Percentiles rank a stretch among this genome's conserved stretches.
Evolutionary conservation across 2,329 filamentous ascomycete genomes (phyloP).

Genomic region (Karstenula rhodostoma): DNA sequence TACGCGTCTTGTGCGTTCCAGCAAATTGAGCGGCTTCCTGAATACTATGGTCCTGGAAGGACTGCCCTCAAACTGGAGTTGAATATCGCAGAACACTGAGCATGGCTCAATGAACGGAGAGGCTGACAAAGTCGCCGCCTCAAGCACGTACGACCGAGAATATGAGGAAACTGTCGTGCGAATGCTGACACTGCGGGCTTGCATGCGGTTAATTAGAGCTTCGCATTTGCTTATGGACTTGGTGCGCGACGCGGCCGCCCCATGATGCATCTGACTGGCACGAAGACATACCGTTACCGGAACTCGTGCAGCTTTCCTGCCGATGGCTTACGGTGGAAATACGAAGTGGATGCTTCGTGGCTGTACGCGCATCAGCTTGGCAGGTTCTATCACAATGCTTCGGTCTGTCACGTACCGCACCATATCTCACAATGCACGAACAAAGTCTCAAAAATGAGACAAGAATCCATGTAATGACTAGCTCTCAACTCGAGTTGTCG

Average conservation of each 20-base stretch:
- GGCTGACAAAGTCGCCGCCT: not conserved
- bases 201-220: not conserved
- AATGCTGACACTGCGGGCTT: not conserved
- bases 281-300: not conserved
- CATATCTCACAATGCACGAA: not conserved
- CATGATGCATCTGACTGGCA: not conserved
- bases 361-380: not conserved
- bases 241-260: not conserved
- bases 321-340: not conserved
- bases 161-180: not conserved
- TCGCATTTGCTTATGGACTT: conserved; percentile 2
- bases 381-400: too few species aligned
- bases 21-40: not conserved
- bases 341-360: not conserved
- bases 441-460: not conserved
- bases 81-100: not conserved
- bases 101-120: not conserved
- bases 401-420: not conserved
- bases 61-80: not conserved
- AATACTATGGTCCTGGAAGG: not conserved
- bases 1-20: not conserved
- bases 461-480: not conserved
- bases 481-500: not conserved
- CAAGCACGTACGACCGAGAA: not conserved
- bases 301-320: not conserved